Evolutionary conservation across 768 basidiomycete genomes (phyloP).

Genomic region (Termitomyces sp.): DNA sequence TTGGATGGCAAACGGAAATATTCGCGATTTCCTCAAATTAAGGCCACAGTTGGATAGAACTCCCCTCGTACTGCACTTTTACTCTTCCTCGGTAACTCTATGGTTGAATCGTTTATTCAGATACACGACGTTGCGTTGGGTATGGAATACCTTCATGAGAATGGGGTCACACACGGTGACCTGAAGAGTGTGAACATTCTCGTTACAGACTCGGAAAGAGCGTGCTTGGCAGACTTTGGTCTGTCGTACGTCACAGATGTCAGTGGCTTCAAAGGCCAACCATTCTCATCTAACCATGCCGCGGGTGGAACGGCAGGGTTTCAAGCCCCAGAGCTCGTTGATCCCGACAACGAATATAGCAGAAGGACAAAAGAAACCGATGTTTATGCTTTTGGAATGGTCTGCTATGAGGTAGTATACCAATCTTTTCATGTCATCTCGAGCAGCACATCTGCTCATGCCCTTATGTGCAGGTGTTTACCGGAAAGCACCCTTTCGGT

Average conservation of each 20-base stretch:
- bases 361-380: constrained; percentile 9
- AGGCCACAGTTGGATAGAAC: constrained; percentile 13
- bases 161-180: constrained; percentile 39
- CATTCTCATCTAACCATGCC: constrained; percentile 13
- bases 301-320: constrained; percentile 28
- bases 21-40: constrained; percentile 18
- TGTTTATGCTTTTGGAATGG: constrained; percentile 15
- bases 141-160: constrained; percentile 27
- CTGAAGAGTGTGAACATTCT: constrained; percentile 49
- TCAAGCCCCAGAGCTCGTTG: constrained; percentile 30
- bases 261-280: constrained; percentile 12
- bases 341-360: constrained; percentile 13
- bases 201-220: constrained; percentile 31
- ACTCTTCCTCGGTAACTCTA: constrained; percentile 1
- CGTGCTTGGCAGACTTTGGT: constrained; percentile 49
- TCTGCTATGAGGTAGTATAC: constrained; percentile 11
- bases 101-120: constrained; percentile 5
- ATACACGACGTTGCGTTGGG: constrained; percentile 22
- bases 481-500: background rate
- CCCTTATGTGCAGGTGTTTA: background rate
- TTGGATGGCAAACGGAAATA: constrained; percentile 33
- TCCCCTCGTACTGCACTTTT: constrained; percentile 4
- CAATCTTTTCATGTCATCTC: constrained; percentile 28
- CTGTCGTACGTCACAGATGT: constrained; percentile 25
- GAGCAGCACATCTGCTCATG: background rate